Base-by-base conservation (phyloP, 2,329 filamentous ascomycete species). In the Herpotrichia juniperi region DNA sequence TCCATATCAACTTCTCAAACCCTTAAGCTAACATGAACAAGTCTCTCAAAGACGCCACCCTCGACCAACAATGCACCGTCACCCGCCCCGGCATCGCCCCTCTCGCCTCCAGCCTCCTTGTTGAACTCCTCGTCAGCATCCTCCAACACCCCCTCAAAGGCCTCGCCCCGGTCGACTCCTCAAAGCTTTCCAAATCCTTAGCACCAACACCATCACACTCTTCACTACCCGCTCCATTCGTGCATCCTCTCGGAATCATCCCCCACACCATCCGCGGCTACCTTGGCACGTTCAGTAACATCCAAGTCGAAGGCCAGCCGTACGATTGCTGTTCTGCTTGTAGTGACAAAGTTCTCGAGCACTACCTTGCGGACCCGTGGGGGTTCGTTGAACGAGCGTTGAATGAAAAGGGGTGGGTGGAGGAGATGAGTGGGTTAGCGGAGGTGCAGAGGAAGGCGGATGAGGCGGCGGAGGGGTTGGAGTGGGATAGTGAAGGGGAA, bases 51-150 rank as follows among this genome's bases (percentile, higher is more conserved):
- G 92, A 96, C 66, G 90, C 93, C 63, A 97, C 94, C 0, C 86
- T 99, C 10, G 94, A 99, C 71, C 94, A 99, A 72, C 94, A 97
- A 76, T 99, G 94, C 74, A 99, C 94, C 0, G 94, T 99, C 17
- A 99, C 94, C 2, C 86, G 94, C 9, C 94, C 94, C 0, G 94
- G 94, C 14, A 87, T 96, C 30, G 93, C 94, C 12, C 88, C 92
- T 9, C 94, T 97, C 50, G 94, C 94, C 7, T 97, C 94, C 2
- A 91, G 91, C 2, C 81, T 96, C 28, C 82, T 97, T 5, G 93
- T 97, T 42, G 94, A 99, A 73, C 81, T 97, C 4, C 82, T 99
- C 24, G 87, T 93, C 9, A 96, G 90, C 52, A 78, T 97, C 30
- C 79, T 97, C 9, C 94, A 99, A 69, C 93, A 81, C 57, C 76